Percentiles rank a stretch among this genome's conserved stretches.
Evolutionary conservation across 2,329 filamentous ascomycete genomes (phyloP).

Genomic region (Trichoderma atroviride): DNA sequence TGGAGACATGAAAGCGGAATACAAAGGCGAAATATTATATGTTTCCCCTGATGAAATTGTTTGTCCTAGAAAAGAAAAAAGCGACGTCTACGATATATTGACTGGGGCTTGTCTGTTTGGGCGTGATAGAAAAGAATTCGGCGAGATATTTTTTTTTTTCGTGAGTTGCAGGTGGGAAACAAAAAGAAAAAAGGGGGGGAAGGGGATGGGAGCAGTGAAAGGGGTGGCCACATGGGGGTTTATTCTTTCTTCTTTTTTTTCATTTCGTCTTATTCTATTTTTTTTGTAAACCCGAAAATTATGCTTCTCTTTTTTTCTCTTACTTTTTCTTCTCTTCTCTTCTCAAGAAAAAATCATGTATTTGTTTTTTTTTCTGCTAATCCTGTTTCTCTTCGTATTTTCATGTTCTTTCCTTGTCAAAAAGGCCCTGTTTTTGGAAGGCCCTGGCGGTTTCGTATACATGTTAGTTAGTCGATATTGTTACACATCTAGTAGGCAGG

Average conservation of each 20-base stretch:
- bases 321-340: background rate
- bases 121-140: background rate
- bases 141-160: background rate
- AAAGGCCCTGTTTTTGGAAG: slow-evolving; percentile 1
- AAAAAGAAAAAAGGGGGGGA: background rate
- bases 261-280: background rate
- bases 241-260: background rate
- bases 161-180: background rate
- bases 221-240: background rate
- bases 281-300: background rate
- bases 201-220: background rate
- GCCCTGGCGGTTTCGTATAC: slow-evolving; percentile 13
- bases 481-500: background rate
- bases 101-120: background rate
- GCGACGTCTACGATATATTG: background rate
- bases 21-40: background rate
- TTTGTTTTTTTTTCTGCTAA: background rate
- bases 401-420: background rate
- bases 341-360: background rate
- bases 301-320: background rate
- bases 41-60: background rate
- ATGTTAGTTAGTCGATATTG: background rate
- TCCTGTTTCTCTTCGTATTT: background rate
- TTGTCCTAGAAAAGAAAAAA: background rate
- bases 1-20: background rate